Percentiles rank a stretch among this genome's conserved stretches.
phyloP scores from a whole-genome alignment of 202 grass and related monocot genomes.

The Zizania palustris region DNA sequence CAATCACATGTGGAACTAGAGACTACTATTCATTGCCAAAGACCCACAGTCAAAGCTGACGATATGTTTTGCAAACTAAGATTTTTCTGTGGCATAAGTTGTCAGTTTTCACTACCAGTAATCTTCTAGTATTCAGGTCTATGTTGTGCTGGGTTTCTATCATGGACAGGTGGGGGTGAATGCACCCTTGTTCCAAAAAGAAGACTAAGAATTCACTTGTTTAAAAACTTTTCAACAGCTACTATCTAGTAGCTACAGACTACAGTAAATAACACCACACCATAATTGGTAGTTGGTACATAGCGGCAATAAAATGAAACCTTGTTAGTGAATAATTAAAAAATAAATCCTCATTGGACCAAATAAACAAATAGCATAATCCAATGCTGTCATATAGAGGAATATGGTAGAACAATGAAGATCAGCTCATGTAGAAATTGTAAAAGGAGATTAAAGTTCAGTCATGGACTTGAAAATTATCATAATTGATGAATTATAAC shows the following conservation, averaged over 20 bases:
- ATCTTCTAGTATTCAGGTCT: neutral
- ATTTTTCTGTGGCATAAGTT: neutral
- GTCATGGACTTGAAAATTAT: constrained; percentile 19
- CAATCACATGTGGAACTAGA: neutral
- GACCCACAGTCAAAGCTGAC: constrained; percentile 2
- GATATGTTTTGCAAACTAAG: neutral
- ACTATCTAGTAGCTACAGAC: neutral
- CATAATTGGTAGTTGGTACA: constrained; percentile 14
- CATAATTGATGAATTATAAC: neutral
- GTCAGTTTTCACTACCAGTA: neutral
- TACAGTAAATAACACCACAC: constrained; percentile 16
- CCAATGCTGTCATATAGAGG: neutral
- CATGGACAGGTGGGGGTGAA: neutral
- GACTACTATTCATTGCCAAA: neutral
- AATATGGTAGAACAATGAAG: neutral
- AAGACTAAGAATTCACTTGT: neutral
- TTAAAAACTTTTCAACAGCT: neutral
- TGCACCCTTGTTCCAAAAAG: neutral
- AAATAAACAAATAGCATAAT: neutral
- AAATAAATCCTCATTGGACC: neutral
- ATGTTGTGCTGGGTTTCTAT: neutral
- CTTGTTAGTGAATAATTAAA: constrained; percentile 16
- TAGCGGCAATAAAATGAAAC: neutral
- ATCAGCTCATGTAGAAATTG: neutral
- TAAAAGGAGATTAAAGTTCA: neutral